Conservation (phyloP, 2,329 filamentous ascomycete genomes). For the Calonectria crousiana region DNA sequence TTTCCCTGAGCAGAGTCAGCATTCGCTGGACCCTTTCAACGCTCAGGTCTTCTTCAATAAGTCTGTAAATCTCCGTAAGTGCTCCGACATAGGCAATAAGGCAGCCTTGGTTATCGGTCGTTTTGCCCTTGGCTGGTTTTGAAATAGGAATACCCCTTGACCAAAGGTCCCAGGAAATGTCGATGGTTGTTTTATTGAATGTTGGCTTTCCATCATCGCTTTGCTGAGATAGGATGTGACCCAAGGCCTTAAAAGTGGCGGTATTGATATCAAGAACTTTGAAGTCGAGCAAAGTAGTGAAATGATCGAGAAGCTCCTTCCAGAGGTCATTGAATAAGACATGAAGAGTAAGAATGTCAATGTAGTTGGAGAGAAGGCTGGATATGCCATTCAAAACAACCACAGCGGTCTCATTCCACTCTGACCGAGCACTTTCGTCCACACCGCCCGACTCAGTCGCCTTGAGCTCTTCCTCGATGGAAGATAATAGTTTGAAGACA, state of each 20-base stretch:
- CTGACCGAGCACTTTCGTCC: conserved; percentile 59
- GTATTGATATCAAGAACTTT: conserved; percentile 78
- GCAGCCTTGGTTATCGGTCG: conserved; percentile 80
- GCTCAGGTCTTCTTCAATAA: conserved; percentile 75
- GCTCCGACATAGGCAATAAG: conserved; percentile 86
- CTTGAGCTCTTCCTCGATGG: conserved; percentile 71
- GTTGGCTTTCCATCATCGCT: conserved; percentile 56
- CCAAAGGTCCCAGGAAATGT: conserved; percentile 78
- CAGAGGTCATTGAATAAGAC: conserved; percentile 79
- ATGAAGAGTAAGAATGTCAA: conserved; percentile 77
- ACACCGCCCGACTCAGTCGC: conserved; percentile 51
- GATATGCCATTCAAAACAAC: conserved; percentile 81
- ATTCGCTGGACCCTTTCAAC: conserved; percentile 75
- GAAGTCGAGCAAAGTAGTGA: conserved; percentile 74
- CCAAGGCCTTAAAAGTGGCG: conserved; percentile 76
- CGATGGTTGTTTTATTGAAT: conserved; percentile 66
- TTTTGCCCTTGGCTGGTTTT: conserved; percentile 49
- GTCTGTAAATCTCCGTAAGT: conserved; percentile 81
- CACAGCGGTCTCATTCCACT: conserved; percentile 82
- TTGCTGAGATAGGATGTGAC: conserved; percentile 69
- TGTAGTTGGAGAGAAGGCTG: conserved; percentile 79
- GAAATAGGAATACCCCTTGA: conserved; percentile 71
- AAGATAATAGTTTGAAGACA: conserved; percentile 81
- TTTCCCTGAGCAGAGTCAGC: conserved; percentile 76
- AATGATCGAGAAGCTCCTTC: conserved; percentile 78